Base-by-base conservation (phyloP, 2,329 filamentous ascomycete species). In the Epichloe gansuensis region DNA sequence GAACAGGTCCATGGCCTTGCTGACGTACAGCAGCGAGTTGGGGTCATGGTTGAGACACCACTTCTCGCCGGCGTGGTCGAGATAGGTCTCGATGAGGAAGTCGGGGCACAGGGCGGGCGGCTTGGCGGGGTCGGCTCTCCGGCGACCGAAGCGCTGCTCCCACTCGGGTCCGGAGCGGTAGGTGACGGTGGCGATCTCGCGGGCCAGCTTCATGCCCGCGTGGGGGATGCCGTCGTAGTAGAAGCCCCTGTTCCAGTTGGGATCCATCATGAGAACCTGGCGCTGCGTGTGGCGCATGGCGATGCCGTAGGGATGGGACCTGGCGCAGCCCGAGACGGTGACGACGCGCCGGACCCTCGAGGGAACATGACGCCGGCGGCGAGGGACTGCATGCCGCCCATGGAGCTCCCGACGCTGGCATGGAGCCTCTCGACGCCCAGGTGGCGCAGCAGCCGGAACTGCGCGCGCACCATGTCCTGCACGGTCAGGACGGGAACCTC, bases 261-360 rank as follows among this genome's bases (percentile, higher is more conserved):
- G 90, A 63, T 98, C 93, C 86, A 96, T 96, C 91, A 98, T 97
- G 47, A 98, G 78, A 1, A 96, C 93, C 72, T 97, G 93, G 31
- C 93, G 83, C 70, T 98, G 93, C 0, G 91, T 95, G 70, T 98
- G 93, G 51, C 93, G 83, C 91, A 98, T 96, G 37, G 93, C 93
- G 66, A 98, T 95, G 68, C 91, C 95, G 72, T 98, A 98, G 0
- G 93, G 93, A 66, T 98, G 93, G 60, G 87, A 94, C 57, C 93
- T 78, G 0, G 91, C 93, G 67, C 93, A 98, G 12, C 91, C 93
- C 63, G 87, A 94, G 63, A 97, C 93, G 62, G 84, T 91, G 39
- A 90, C 88, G 57, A 98, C 80, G 58, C 85, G 83, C 41, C 82
- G 82, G 3, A 98, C 86, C 37, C 91, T 80, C 41, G 87, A 80